phyloP scores from a whole-genome alignment of 2,329 filamentous ascomycete genomes.

The Pseudogymnoascus pannorum region DNA sequence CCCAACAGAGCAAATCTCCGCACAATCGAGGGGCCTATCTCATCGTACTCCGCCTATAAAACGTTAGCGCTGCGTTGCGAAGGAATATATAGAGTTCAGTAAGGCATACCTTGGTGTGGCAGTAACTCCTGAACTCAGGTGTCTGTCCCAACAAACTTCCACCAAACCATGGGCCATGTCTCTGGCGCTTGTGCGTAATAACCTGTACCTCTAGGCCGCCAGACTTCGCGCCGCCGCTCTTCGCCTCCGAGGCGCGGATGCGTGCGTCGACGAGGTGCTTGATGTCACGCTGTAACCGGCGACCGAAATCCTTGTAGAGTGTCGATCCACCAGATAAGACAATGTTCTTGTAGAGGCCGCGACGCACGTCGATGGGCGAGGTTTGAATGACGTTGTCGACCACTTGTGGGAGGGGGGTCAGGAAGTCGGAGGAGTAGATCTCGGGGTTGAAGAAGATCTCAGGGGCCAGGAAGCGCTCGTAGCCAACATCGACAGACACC shows the following conservation, averaged over 20 bases:
- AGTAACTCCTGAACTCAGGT: conserved; percentile 97
- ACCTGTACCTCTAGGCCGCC: conserved; percentile 95
- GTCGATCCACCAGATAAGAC: conserved; percentile 95
- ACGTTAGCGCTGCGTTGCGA: conserved; percentile 6
- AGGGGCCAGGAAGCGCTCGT: conserved; percentile 94
- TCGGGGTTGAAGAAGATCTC: conserved; percentile 99
- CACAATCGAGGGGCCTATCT: conserved; percentile 93
- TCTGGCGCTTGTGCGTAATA: conserved; percentile 93
- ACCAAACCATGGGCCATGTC: conserved; percentile 97
- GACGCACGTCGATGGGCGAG: conserved; percentile 92
- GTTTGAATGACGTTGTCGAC: conserved; percentile 97
- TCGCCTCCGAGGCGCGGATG: conserved; percentile 84
- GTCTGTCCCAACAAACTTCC: conserved; percentile 94
- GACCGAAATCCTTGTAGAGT: conserved; percentile 96
- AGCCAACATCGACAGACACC: conserved; percentile 85
- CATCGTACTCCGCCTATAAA: conserved; percentile 63
- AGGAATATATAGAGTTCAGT: not conserved
- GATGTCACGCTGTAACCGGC: conserved; percentile 93
- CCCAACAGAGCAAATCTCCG: conserved; percentile 89
- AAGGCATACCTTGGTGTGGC: conserved; percentile 72
- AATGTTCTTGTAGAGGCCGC: conserved; percentile 99
- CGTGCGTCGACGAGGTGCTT: conserved; percentile 89
- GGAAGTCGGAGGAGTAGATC: conserved; percentile 97
- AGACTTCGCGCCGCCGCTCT: conserved; percentile 85
- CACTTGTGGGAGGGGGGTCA: conserved; percentile 87